Conservation (phyloP, 2,329 filamentous ascomycete genomes). For the Claviceps fusiformis region DNA sequence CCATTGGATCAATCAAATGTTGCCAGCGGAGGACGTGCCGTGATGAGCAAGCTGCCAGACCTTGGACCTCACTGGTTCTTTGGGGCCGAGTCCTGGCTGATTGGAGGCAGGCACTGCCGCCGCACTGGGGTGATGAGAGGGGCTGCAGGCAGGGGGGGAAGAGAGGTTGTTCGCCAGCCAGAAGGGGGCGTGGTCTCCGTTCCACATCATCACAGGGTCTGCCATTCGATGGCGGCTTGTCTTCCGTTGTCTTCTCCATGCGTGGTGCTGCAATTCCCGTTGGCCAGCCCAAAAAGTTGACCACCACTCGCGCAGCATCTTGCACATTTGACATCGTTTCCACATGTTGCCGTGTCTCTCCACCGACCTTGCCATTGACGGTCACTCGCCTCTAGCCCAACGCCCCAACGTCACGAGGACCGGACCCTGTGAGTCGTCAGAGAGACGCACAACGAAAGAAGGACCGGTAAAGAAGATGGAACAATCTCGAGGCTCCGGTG, state of each 20-base stretch:
- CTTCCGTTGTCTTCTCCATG: not conserved
- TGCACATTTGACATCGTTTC: not conserved
- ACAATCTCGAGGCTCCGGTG: not conserved
- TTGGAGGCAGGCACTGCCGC: too few relatives aligned
- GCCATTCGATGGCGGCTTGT: not conserved
- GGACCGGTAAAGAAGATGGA: not conserved
- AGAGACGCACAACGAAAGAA: not conserved
- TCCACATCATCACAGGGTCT: conserved; percentile 2
- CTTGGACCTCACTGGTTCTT: not conserved
- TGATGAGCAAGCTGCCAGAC: too few relatives aligned
- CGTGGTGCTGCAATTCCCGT: not conserved
- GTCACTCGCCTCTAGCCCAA: not conserved
- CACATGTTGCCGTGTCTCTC: not conserved
- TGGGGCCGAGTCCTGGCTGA: too few relatives aligned
- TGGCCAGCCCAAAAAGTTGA: not conserved
- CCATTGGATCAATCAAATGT: too few relatives aligned
- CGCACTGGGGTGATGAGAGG: too few relatives aligned
- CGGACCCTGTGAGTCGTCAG: conserved; percentile 1
- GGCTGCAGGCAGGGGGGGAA: not conserved
- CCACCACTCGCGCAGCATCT: not conserved
- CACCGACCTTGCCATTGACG: not conserved
- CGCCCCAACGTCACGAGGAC: conserved; percentile 1
- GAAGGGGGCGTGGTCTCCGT: not conserved
- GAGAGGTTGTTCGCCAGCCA: not conserved
- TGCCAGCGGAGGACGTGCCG: conserved; percentile 1